Evolutionary conservation across 2,329 filamentous ascomycete species (phyloP).

Genomic region (Zasmidium citrigriseum): DNA sequence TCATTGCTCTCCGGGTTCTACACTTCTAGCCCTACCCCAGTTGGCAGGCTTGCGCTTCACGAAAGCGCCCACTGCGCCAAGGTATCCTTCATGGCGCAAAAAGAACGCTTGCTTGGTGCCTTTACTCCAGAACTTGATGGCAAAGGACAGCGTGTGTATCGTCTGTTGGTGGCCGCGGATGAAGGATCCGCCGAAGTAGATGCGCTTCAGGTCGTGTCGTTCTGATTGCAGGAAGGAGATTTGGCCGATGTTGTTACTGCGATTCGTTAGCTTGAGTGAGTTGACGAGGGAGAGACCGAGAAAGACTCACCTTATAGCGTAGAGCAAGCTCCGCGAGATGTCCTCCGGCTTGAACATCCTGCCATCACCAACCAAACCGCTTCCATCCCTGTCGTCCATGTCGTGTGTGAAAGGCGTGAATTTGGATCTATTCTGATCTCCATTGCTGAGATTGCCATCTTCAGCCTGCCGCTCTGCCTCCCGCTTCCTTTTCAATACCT

Average conservation of each 20-base stretch:
- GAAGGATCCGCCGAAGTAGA: conserved; percentile 97
- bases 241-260: conserved; percentile 94
- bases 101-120: conserved; percentile 95
- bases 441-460: conserved; percentile 63
- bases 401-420: conserved; percentile 22
- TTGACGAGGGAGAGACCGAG: not conserved
- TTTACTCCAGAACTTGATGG: conserved; percentile 96
- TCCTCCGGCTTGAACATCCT: conserved; percentile 75
- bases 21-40: conserved; percentile 59
- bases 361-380: conserved; percentile 39
- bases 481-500: conserved; percentile 90
- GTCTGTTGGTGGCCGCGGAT: conserved; percentile 96
- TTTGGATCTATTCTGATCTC: conserved; percentile 43
- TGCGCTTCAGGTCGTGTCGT: conserved; percentile 85
- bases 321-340: conserved; percentile 86
- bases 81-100: conserved; percentile 89
- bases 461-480: conserved; percentile 78
- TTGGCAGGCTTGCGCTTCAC: conserved; percentile 86
- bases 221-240: conserved; percentile 97
- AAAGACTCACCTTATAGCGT: conserved; percentile 69
- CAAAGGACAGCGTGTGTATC: conserved; percentile 95
- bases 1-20: conserved; percentile 10
- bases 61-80: conserved; percentile 92
- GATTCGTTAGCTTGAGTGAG: conserved; percentile 27
- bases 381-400: conserved; percentile 34